Evolutionary conservation across 2,329 filamentous ascomycete genomes (phyloP).

Genomic region (Ilyonectria sp.): DNA sequence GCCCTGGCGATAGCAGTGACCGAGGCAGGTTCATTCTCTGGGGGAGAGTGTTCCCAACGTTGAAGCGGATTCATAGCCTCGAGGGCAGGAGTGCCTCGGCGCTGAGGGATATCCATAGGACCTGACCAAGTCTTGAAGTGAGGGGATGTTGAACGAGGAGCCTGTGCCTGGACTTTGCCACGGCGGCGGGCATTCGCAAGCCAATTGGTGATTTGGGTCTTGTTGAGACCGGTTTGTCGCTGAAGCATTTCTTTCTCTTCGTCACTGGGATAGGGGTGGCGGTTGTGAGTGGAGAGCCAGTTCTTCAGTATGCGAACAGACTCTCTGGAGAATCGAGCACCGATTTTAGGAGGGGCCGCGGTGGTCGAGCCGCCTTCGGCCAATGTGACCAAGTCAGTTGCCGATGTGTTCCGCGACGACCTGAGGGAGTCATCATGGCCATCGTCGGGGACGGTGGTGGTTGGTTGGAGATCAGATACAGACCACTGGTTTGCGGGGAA

Average conservation of each 20-base stretch:
- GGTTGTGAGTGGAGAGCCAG: slow-evolving; percentile 85
- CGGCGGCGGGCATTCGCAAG: slow-evolving; percentile 89
- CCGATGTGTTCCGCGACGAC: slow-evolving; percentile 46
- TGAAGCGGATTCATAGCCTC: slow-evolving; percentile 71
- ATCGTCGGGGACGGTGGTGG: slow-evolving; percentile 51
- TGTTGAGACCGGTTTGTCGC: slow-evolving; percentile 83
- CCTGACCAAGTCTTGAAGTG: slow-evolving; percentile 72
- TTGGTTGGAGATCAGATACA: slow-evolving; percentile 60
- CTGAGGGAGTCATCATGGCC: slow-evolving; percentile 42
- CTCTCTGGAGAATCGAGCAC: slow-evolving; percentile 83
- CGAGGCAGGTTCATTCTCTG: slow-evolving; percentile 73
- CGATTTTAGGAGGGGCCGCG: slow-evolving; percentile 71
- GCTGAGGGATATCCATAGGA: slow-evolving; percentile 81
- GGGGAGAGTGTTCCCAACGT: slow-evolving; percentile 72
- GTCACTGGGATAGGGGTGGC: slow-evolving; percentile 90
- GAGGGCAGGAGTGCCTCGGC: slow-evolving; percentile 68
- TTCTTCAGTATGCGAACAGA: slow-evolving; percentile 86
- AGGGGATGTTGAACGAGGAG: slow-evolving; percentile 78
- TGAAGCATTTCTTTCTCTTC: slow-evolving; percentile 88
- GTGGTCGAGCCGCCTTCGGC: slow-evolving; percentile 47
- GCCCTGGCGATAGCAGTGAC: slow-evolving; percentile 72
- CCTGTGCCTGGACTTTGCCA: slow-evolving; percentile 80
- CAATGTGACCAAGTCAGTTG: slow-evolving; percentile 48
- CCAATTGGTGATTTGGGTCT: slow-evolving; percentile 92
- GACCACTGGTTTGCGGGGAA: slow-evolving; percentile 65